A percentile compares a stretch with the other conserved stretches of the same genome.
These are phyloP conservation scores for Hibiscus tridactylites DNA, from an alignment of 345 rosid genomes.

Conservation along the genomic window DNA sequence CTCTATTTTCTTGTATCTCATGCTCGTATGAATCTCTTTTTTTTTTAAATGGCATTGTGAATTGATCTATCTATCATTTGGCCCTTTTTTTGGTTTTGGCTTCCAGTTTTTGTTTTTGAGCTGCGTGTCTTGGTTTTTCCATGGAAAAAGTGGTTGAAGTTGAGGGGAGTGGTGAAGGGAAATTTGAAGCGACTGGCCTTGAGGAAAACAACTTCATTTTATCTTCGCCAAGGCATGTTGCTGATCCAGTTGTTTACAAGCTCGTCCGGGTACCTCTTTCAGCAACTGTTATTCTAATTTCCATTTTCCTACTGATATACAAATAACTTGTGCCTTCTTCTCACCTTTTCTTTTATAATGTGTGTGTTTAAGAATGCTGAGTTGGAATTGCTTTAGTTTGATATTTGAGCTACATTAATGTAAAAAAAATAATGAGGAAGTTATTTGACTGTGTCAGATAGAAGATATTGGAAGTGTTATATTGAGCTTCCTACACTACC, in stretches of 20 bases:
- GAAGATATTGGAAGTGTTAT: neutral
- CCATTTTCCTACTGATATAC: neutral
- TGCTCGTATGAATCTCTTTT: conserved; percentile 4
- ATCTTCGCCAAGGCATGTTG: conserved; percentile 40
- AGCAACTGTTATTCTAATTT: neutral
- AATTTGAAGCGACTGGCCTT: conserved; percentile 29
- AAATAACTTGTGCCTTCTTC: neutral
- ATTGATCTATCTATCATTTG: conserved; percentile 20
- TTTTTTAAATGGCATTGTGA: neutral
- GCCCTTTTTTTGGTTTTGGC: conserved; percentile 12
- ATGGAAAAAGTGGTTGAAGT: conserved; percentile 67
- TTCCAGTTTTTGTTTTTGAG: conserved; percentile 60
- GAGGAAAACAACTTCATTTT: conserved; percentile 28
- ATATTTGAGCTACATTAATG: neutral
- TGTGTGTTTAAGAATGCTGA: neutral
- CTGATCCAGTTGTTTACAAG: conserved; percentile 73
- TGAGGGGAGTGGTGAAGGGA: conserved; percentile 55
- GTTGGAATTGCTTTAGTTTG: neutral
- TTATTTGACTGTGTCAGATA: neutral
- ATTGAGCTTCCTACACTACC: neutral
- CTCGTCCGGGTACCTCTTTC: conserved; percentile 65
- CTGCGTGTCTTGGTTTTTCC: conserved; percentile 71
- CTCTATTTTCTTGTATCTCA: neutral
- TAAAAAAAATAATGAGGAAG: neutral
- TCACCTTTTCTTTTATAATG: neutral